Evolutionary conservation across 148 eudicot species (phyloP).

Genomic region (Rheum nobile): DNA sequence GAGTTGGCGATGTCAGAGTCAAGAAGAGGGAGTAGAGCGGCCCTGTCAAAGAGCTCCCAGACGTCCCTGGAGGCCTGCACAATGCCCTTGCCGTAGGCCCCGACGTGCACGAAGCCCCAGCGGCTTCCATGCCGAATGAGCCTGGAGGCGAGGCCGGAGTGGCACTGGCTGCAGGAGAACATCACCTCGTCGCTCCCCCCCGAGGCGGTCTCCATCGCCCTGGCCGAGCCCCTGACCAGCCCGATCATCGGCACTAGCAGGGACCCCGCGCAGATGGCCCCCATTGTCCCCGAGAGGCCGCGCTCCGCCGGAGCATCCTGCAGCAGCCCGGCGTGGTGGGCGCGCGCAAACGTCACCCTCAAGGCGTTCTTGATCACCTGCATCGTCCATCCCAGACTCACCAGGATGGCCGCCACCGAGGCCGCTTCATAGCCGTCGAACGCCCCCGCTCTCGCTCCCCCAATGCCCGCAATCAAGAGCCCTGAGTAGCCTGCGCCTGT

Average conservation of each 20-base stretch:
- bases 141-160: slow-evolving; percentile 30
- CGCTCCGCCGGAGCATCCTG: too few relatives aligned
- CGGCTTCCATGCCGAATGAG: slow-evolving; percentile 37
- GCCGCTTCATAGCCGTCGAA: slow-evolving; percentile 5
- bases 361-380: slow-evolving; percentile 45
- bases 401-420: slow-evolving; percentile 17
- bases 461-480: slow-evolving; percentile 39
- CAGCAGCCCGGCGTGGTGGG: slow-evolving; percentile 32
- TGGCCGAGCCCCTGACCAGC: slow-evolving; percentile 29
- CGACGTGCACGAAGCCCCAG: slow-evolving; percentile 68
- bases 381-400: slow-evolving; percentile 40
- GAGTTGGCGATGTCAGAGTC: slow-evolving; percentile 54
- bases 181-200: slow-evolving; percentile 64
- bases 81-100: slow-evolving; percentile 48
- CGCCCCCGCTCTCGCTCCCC: slow-evolving; percentile 32
- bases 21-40: slow-evolving; percentile 30
- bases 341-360: slow-evolving; percentile 35
- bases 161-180: slow-evolving; percentile 59
- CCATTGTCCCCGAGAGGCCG: slow-evolving; percentile 21
- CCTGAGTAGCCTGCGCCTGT: slow-evolving; percentile 18
- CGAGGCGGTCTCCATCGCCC: slow-evolving; percentile 28
- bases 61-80: slow-evolving; percentile 41
- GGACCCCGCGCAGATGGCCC: slow-evolving; percentile 40
- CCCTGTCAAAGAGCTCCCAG: slow-evolving; percentile 50
- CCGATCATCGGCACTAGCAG: slow-evolving; percentile 31